These are phyloP conservation scores for Parastagonospora avenae DNA, from an alignment of 2,329 filamentous ascomycete species.

Conservation along the genomic window DNA sequence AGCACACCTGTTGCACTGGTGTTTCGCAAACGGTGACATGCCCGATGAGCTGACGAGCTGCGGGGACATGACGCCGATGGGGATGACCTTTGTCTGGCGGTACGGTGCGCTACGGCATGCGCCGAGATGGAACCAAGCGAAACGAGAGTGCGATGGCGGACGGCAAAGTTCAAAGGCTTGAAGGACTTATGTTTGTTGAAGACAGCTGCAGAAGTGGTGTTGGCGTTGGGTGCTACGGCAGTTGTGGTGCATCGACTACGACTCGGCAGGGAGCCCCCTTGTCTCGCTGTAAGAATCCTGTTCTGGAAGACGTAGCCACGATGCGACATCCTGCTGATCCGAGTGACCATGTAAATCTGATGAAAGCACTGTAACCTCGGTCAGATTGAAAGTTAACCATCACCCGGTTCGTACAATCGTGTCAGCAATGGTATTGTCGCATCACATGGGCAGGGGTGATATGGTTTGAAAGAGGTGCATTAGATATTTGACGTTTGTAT, in stretches of 20 bases:
- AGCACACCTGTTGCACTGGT: not conserved
- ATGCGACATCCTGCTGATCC: too few relatives aligned
- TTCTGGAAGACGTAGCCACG: too few relatives aligned
- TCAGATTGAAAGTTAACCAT: not conserved
- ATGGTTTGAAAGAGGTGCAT: constrained; percentile 5
- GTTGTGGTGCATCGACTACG: not conserved
- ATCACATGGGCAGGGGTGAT: too few relatives aligned
- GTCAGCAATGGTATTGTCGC: too few relatives aligned
- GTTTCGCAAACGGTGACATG: not conserved
- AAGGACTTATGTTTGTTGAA: constrained; percentile 6
- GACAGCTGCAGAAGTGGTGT: constrained; percentile 7
- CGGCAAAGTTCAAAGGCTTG: not conserved
- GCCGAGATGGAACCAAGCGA: constrained; percentile 7
- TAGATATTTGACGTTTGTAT: too few relatives aligned
- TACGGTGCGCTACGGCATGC: constrained; percentile 11
- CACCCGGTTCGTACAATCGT: too few relatives aligned
- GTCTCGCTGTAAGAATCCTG: too few relatives aligned
- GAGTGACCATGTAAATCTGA: too few relatives aligned
- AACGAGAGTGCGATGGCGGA: not conserved
- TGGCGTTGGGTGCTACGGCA: constrained; percentile 8
- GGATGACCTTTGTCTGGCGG: constrained; percentile 2
- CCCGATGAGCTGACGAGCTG: not conserved
- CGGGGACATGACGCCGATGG: constrained; percentile 4
- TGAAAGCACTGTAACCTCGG: too few relatives aligned
- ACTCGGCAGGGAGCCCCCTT: too few relatives aligned